phyloP scores from a whole-genome alignment of 768 basidiomycete species.

The Daedalea quercina region DNA sequence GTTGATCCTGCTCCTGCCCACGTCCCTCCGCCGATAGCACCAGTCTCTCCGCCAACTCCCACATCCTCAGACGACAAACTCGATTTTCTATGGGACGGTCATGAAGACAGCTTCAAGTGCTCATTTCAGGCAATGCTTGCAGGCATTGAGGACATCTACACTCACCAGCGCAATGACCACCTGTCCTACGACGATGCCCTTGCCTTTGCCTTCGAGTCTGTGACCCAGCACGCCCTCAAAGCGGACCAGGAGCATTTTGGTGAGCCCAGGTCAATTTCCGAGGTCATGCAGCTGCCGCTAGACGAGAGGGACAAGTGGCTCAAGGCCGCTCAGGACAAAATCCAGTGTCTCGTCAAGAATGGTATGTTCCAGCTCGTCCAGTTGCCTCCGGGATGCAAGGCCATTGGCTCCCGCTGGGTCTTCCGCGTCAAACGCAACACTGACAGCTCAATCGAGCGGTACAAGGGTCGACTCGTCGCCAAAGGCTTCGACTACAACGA shows the following conservation, averaged over 20 bases:
- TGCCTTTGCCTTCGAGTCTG: slow-evolving; percentile 5
- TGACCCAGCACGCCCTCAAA: slow-evolving; percentile 4
- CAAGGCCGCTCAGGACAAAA: slow-evolving; percentile 12
- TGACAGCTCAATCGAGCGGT: slow-evolving; percentile 26
- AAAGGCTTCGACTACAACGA: slow-evolving; percentile 28
- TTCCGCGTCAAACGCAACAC: slow-evolving; percentile 32
- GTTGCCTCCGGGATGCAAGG: slow-evolving; percentile 24
- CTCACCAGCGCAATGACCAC: not conserved
- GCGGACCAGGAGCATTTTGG: not conserved
- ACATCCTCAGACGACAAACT: not conserved
- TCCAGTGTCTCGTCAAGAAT: slow-evolving; percentile 14
- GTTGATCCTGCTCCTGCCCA: not conserved
- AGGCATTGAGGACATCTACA: slow-evolving; percentile 5
- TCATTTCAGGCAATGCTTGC: slow-evolving; percentile 1
- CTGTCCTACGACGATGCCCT: slow-evolving; percentile 6
- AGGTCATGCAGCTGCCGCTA: slow-evolving; percentile 2
- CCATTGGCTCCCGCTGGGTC: slow-evolving; percentile 29
- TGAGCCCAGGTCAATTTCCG: slow-evolving; percentile 3
- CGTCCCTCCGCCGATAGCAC: not conserved
- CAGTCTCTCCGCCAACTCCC: not conserved
- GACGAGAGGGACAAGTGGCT: slow-evolving; percentile 11
- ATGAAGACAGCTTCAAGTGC: not conserved
- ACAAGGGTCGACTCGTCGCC: slow-evolving; percentile 33
- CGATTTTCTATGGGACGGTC: slow-evolving; percentile 1
- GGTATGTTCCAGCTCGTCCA: slow-evolving; percentile 25